Percentiles rank a stretch among this genome's conserved stretches.
Conservation (phyloP, 176 grass and related monocot genomes). For the Pharus latifolius region DNA sequence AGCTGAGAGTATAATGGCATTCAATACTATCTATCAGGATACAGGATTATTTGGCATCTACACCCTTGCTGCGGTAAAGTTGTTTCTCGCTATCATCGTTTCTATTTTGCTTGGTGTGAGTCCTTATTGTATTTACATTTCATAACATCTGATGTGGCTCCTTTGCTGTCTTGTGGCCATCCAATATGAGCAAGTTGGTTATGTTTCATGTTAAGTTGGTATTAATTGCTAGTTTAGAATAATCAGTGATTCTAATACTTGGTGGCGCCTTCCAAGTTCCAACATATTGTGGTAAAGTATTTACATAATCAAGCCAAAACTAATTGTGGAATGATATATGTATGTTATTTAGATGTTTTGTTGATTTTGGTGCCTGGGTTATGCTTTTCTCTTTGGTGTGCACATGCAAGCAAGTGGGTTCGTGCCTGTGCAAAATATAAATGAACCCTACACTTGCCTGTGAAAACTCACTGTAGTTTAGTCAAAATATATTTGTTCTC, state of each 20-base stretch:
- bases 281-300: not conserved
- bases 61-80: slow-evolving; percentile 52
- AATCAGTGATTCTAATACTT: no score
- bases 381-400: no score
- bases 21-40: slow-evolving; percentile 94
- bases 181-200: not conserved
- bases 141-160: not conserved
- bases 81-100: not conserved
- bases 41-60: slow-evolving; percentile 92
- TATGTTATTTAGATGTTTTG: no score
- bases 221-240: not conserved
- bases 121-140: not conserved
- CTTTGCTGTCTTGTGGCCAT: not conserved
- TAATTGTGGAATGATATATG: no score
- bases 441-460: no score
- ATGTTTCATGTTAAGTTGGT: not conserved
- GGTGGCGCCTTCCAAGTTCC: no score
- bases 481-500: no score
- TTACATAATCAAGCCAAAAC: not conserved
- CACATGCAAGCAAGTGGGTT: no score
- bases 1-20: slow-evolving; percentile 80
- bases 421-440: no score
- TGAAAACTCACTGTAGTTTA: no score
- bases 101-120: no score
- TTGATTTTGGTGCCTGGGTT: no score